Evolutionary conservation across 306 rosid species (phyloP).

Genomic region (Trifolium repens): DNA sequence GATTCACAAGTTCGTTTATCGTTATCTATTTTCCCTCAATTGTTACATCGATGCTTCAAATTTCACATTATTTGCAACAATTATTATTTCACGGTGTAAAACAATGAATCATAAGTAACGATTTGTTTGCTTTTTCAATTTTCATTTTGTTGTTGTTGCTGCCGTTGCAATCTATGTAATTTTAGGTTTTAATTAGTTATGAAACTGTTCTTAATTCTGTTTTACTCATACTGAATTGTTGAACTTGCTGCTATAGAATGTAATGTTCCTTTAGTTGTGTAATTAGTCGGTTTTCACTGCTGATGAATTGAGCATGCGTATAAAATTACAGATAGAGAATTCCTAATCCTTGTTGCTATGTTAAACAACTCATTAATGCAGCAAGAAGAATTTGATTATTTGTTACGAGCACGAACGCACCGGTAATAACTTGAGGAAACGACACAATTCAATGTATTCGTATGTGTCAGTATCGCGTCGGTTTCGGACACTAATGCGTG

Average conservation of each 20-base stretch:
- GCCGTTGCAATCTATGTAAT: not conserved
- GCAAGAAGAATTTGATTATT: constrained; percentile 9
- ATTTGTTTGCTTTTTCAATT: not conserved
- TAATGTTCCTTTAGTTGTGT: not conserved
- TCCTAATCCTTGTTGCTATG: constrained; percentile 14
- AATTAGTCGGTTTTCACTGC: constrained; percentile 15
- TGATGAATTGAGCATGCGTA: not conserved
- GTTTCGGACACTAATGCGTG: too few species aligned
- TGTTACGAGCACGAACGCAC: too few species aligned
- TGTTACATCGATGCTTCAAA: constrained; percentile 27
- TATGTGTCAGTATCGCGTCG: too few species aligned
- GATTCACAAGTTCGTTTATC: not conserved
- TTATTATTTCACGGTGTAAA: not conserved
- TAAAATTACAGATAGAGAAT: not conserved
- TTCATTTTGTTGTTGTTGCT: not conserved
- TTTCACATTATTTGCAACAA: constrained; percentile 26
- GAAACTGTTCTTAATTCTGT: constrained; percentile 28
- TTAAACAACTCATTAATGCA: not conserved
- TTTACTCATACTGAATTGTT: constrained; percentile 27
- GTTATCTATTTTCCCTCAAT: not conserved
- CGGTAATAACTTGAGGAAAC: too few species aligned
- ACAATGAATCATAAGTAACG: not conserved
- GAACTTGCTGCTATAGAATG: constrained; percentile 18
- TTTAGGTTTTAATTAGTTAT: not conserved
- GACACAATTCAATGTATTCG: too few species aligned